Percentiles rank a stretch among this genome's conserved stretches.
Conservation (phyloP, 2,329 filamentous ascomycete species). For the Diaporthe ilicicola region DNA sequence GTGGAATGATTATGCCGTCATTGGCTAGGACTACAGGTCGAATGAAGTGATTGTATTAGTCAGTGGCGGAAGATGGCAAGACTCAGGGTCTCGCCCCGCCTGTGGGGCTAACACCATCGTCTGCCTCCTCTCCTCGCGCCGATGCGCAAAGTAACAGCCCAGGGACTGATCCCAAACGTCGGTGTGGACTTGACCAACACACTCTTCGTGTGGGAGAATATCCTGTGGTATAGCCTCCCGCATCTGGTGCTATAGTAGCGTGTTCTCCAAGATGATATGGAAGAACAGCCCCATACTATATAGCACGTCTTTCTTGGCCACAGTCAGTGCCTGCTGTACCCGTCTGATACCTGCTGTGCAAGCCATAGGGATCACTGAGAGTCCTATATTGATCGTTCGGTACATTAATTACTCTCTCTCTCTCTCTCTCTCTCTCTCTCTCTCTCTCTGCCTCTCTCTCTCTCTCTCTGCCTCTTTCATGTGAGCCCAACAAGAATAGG, state of each 20-base stretch:
- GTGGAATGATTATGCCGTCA: background rate
- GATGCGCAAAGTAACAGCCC: slow-evolving; percentile 31
- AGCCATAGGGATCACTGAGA: no score
- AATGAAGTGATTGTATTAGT: slow-evolving; percentile 1
- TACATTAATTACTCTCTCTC: no score
- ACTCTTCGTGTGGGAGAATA: background rate
- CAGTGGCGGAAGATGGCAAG: slow-evolving; percentile 14
- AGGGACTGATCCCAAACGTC: slow-evolving; percentile 6
- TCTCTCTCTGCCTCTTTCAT: no score
- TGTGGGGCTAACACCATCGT: background rate
- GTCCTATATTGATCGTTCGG: no score
- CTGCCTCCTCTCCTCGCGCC: no score
- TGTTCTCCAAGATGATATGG: background rate
- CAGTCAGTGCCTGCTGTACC: no score
- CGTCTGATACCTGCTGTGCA: background rate
- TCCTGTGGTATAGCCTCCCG: background rate
- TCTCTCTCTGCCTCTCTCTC: no score
- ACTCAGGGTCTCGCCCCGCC: slow-evolving; percentile 28
- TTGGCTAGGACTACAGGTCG: background rate
- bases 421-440: no score
- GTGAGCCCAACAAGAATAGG: no score
- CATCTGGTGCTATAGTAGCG: background rate
- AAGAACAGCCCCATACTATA: background rate
- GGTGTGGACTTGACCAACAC: background rate
- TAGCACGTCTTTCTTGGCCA: background rate